Percentiles rank a stretch among this genome's conserved stretches.
Evolutionary conservation across 2,329 filamentous ascomycete species (phyloP).

Genomic region (Colletotrichum chlorophyti): DNA sequence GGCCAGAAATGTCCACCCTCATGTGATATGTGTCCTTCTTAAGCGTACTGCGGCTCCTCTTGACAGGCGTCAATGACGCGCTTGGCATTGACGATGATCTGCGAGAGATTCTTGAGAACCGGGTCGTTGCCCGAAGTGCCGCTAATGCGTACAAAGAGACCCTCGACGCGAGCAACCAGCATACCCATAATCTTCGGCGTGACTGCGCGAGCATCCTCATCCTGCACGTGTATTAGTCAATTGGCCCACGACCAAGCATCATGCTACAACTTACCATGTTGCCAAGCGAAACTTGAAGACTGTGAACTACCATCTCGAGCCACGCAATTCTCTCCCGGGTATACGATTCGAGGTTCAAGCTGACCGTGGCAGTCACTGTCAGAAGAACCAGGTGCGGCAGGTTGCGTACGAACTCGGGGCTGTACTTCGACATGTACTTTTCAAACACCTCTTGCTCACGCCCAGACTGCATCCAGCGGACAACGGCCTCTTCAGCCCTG

Average conservation of each 20-base stretch:
- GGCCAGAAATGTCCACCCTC: slow-evolving; percentile 9
- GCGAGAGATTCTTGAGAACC: slow-evolving; percentile 54
- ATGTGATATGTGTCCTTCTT: neutral
- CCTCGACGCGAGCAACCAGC: slow-evolving; percentile 58
- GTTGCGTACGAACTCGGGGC: slow-evolving; percentile 59
- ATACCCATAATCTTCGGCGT: slow-evolving; percentile 64
- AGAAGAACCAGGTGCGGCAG: slow-evolving; percentile 68
- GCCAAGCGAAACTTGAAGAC: slow-evolving; percentile 55
- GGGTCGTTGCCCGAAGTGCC: slow-evolving; percentile 54
- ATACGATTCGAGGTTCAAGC: slow-evolving; percentile 61
- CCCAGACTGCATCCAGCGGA: slow-evolving; percentile 71
- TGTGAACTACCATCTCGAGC: slow-evolving; percentile 65
- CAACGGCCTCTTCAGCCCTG: slow-evolving; percentile 67
- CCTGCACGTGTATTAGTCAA: slow-evolving; percentile 47
- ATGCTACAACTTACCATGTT: slow-evolving; percentile 54
- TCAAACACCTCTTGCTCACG: slow-evolving; percentile 69
- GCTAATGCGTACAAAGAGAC: slow-evolving; percentile 58
- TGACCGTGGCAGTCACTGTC: slow-evolving; percentile 69
- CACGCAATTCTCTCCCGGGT: slow-evolving; percentile 64
- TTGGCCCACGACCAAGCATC: neutral
- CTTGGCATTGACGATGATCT: slow-evolving; percentile 46
- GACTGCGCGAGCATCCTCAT: slow-evolving; percentile 60
- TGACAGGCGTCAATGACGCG: slow-evolving; percentile 37
- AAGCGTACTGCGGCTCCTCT: slow-evolving; percentile 25
- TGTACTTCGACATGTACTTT: slow-evolving; percentile 57